Evolutionary conservation across 116 monocot species (phyloP).

Genomic region (Phalaenopsis hybrid): DNA sequence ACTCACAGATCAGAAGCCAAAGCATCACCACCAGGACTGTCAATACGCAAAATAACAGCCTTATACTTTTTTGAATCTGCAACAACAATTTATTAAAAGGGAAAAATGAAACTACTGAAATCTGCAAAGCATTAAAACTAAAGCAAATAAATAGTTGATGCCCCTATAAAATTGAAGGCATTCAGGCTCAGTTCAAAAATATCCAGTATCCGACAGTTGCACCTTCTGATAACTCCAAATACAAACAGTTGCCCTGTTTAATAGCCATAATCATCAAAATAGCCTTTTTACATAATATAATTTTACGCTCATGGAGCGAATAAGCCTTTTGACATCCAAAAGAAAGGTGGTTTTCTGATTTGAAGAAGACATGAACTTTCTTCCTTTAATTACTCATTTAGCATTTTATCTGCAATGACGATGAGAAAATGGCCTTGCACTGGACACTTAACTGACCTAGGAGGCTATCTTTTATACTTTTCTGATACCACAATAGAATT

Average conservation of each 20-base stretch:
- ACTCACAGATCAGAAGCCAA: constrained; percentile 92
- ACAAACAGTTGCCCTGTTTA: not conserved
- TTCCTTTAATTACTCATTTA: not conserved
- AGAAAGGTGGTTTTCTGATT: not conserved
- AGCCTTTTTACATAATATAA: not conserved
- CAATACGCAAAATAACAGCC: constrained; percentile 83
- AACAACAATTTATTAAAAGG: constrained; percentile 15
- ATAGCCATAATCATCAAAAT: not conserved
- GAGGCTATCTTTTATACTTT: not conserved
- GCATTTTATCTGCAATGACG: not conserved
- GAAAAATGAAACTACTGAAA: not conserved
- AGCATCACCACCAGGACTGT: constrained; percentile 98
- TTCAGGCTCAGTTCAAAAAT: not conserved
- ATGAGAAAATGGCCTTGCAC: not conserved
- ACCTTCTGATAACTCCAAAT: not conserved
- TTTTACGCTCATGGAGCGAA: not conserved
- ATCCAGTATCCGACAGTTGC: not conserved
- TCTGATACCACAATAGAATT: not conserved
- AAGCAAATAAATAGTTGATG: not conserved
- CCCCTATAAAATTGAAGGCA: not conserved
- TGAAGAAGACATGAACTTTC: not conserved
- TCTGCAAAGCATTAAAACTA: not conserved
- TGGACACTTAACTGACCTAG: no score
- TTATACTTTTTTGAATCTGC: constrained; percentile 81
- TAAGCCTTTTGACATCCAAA: not conserved